Evolutionary conservation across 2,329 filamentous ascomycete genomes (phyloP), one percentile per base, ranked within the genome.

Genomic region (Juglanconis sp.): DNA sequence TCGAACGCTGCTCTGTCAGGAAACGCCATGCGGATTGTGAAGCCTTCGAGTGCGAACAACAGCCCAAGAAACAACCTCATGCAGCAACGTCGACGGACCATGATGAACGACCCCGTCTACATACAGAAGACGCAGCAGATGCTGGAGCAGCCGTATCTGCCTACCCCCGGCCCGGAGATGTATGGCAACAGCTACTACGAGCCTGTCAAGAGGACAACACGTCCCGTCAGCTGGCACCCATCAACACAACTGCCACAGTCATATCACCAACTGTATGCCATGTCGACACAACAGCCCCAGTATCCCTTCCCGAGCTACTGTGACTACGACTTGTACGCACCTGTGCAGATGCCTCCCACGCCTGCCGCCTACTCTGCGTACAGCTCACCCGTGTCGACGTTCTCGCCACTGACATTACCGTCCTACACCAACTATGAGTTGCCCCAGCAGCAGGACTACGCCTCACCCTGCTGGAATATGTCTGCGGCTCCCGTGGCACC

Each of bases 161-260:
- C 79, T 65, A 70, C 76, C 0, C 69, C 68, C 0, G 58, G 70
- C 64, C 31, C 69, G 64, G 53, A 74, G 58, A 69, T 71, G 65
- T 72, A 71, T 8, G 71, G 65, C 63, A 69, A 70, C 32, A 55
- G 56, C 36, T 65, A 68, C 40, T 71, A 72, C 59, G 70, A 73
- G 32, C 72, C 69, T 4, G 63, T 72, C 44, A 74, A 71, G 66
- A 71, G 74, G 68, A 73, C 79, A 44, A 74, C 74, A 56, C 82
- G 89, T 47, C 89, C 89, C 5, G 77, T 90, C 50, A 92, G 89
- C 77, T 92, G 90, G 90, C 90, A 92, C 71, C 87, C 89, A 3
- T 82, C 83, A 30, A 83, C 87, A 9, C 79, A 83, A 60, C 72
- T 73, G 56, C 70, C 71, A 68, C 70, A 75, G 15, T 72, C 73